Conservation (phyloP, 2,329 filamentous ascomycete species). For the Didymosphaeria variabile region DNA sequence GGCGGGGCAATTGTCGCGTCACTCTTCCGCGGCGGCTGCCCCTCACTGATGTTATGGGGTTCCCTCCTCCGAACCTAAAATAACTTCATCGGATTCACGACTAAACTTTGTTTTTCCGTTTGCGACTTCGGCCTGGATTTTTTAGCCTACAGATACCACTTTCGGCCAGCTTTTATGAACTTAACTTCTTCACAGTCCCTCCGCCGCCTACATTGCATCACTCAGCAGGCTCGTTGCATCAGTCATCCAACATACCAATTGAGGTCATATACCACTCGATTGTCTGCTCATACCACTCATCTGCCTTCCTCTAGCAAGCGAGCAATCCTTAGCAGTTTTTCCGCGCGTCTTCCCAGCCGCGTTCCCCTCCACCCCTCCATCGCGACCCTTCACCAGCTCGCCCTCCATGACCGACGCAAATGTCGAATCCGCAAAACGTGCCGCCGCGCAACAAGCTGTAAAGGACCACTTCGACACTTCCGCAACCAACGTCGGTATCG, state of each 20-base stretch:
- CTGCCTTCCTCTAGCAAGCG: slow-evolving; percentile 10
- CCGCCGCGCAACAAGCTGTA: slow-evolving; percentile 78
- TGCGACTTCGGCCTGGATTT: background rate
- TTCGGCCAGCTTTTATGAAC: slow-evolving; percentile 27
- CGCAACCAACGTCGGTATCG: slow-evolving; percentile 77
- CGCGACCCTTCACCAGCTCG: slow-evolving; percentile 14
- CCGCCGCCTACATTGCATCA: slow-evolving; percentile 26
- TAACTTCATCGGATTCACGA: background rate
- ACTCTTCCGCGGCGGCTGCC: slow-evolving; percentile 14
- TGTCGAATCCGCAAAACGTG: slow-evolving; percentile 77
- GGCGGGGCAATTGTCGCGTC: slow-evolving; percentile 15
- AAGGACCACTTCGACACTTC: slow-evolving; percentile 71
- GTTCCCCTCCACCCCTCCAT: background rate
- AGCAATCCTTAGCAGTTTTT: background rate
- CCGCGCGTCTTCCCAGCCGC: background rate
- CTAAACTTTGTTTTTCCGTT: background rate
- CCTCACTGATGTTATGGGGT: slow-evolving; percentile 1
- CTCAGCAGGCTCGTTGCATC: slow-evolving; percentile 38
- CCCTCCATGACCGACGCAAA: slow-evolving; percentile 42
- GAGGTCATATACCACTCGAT: slow-evolving; percentile 27
- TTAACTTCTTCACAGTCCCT: slow-evolving; percentile 15
- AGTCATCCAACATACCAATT: slow-evolving; percentile 37
- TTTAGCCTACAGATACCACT: background rate
- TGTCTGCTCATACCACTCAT: slow-evolving; percentile 17
- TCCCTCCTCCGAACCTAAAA: background rate